Evolutionary conservation across 768 basidiomycete genomes (phyloP).

Genomic region (Psilocybe sp.): DNA sequence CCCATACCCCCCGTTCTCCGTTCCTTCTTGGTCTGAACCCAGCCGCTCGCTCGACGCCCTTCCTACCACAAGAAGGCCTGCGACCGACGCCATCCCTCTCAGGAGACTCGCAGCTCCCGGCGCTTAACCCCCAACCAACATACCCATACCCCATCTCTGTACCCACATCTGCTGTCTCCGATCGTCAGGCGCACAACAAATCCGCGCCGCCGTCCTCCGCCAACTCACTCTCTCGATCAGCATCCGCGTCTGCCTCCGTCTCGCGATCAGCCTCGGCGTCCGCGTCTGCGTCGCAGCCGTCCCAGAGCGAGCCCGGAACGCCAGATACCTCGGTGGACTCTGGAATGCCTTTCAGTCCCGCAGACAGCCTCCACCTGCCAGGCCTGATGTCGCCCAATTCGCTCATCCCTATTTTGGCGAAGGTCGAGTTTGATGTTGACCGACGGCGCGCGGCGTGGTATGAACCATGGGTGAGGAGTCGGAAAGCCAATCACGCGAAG

Average conservation of each 20-base stretch:
- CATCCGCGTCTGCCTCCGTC: constrained; percentile 29
- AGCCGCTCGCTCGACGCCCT: constrained; percentile 39
- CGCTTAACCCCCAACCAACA: constrained; percentile 26
- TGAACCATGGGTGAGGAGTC: constrained; percentile 74
- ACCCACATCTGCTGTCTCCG: constrained; percentile 52
- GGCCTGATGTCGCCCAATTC: constrained; percentile 56
- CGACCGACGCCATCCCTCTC: constrained; percentile 6
- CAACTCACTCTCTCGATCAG: constrained; percentile 29
- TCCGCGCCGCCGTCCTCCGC: constrained; percentile 47
- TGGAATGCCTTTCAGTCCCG: constrained; percentile 25
- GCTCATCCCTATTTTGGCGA: constrained; percentile 83
- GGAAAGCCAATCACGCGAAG: constrained; percentile 59
- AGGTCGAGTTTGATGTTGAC: constrained; percentile 95
- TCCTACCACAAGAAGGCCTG: constrained; percentile 29
- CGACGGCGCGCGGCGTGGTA: constrained; percentile 78
- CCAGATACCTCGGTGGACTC: constrained; percentile 49
- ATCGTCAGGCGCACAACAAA: constrained; percentile 43
- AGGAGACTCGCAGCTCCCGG: background rate
- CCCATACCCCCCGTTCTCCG: constrained; percentile 34
- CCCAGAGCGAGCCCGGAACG: constrained; percentile 39
- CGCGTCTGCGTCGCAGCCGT: constrained; percentile 33
- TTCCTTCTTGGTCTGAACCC: constrained; percentile 37
- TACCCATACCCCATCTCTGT: constrained; percentile 45
- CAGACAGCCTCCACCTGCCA: constrained; percentile 58
- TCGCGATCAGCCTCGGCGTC: constrained; percentile 35